Percentiles rank a stretch among this genome's conserved stretches.
phyloP scores from a whole-genome alignment of 768 basidiomycete species.

The Chalciporus sphaerocephalus region DNA sequence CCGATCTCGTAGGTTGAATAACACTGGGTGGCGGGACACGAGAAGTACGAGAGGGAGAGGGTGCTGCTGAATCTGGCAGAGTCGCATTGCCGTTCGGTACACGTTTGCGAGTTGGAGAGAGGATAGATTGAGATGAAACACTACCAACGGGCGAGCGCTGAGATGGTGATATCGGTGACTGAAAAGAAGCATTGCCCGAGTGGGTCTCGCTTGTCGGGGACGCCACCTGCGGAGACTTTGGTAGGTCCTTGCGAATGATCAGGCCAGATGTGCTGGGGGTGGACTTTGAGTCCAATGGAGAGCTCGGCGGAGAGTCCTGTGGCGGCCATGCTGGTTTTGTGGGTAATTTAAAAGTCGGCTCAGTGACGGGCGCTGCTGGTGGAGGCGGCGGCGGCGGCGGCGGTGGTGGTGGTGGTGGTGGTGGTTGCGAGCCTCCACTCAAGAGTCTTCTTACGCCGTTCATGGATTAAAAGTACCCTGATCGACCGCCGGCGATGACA shows the following conservation, averaged over 20 bases:
- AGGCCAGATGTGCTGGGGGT: slow-evolving; percentile 30
- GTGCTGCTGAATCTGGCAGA: slow-evolving; percentile 32
- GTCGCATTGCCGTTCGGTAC: slow-evolving; percentile 10
- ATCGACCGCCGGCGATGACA: slow-evolving; percentile 17
- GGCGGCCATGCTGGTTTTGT: slow-evolving; percentile 46
- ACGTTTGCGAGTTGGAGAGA: slow-evolving; percentile 18
- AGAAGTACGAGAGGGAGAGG: slow-evolving; percentile 39
- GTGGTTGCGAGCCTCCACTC: slow-evolving; percentile 37
- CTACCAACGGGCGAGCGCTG: slow-evolving; percentile 24
- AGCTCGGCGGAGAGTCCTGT: slow-evolving; percentile 34
- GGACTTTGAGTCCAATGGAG: slow-evolving; percentile 24
- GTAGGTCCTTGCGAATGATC: slow-evolving; percentile 52
- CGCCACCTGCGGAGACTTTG: slow-evolving; percentile 25
- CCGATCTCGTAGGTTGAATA: slow-evolving; percentile 35
- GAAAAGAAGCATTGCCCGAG: slow-evolving; percentile 27
- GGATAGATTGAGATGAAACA: slow-evolving; percentile 20
- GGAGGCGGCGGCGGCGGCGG: slow-evolving; percentile 11
- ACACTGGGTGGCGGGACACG: slow-evolving; percentile 28
- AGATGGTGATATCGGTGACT: slow-evolving; percentile 17
- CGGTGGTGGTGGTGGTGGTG: slow-evolving; percentile 18
- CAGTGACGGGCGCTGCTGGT: slow-evolving; percentile 14
- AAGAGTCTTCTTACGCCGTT: slow-evolving; percentile 71
- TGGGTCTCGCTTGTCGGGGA: slow-evolving; percentile 23
- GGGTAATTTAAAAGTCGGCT: slow-evolving; percentile 24
- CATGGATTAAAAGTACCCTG: slow-evolving; percentile 36